phyloP scores from a whole-genome alignment of 257 asterid species.

The Buddleja alternifolia region DNA sequence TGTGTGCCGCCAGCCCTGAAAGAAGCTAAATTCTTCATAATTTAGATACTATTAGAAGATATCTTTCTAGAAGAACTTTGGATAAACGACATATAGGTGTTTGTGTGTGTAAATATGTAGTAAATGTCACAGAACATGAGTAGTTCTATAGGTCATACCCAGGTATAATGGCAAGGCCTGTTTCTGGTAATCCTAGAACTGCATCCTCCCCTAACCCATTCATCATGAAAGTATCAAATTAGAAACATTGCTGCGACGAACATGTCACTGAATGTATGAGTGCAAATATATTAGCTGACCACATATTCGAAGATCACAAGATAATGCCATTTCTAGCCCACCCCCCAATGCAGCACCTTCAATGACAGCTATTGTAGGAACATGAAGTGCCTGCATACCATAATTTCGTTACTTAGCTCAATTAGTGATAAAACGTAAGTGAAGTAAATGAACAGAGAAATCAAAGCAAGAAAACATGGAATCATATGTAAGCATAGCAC shows the following conservation, averaged over 20 bases:
- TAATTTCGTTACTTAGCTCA: slow-evolving; percentile 28
- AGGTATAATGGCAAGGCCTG: slow-evolving; percentile 96
- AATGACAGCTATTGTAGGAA: slow-evolving; percentile 90
- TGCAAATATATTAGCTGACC: slow-evolving; percentile 47
- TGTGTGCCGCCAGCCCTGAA: slow-evolving; percentile 98
- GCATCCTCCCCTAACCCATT: slow-evolving; percentile 76
- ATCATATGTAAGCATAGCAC: slow-evolving; percentile 1
- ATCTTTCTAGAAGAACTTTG: slow-evolving; percentile 13
- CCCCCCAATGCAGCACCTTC: slow-evolving; percentile 97
- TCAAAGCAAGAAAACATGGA: background rate
- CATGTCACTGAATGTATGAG: background rate
- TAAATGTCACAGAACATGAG: background rate
- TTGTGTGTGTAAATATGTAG: background rate
- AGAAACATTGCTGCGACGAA: slow-evolving; percentile 18
- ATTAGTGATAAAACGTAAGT: background rate
- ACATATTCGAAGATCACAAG: slow-evolving; percentile 93
- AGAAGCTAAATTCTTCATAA: slow-evolving; percentile 29
- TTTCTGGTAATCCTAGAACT: slow-evolving; percentile 85
- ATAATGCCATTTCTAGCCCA: slow-evolving; percentile 94
- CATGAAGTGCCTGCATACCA: slow-evolving; percentile 57
- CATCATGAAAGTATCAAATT: slow-evolving; percentile 22
- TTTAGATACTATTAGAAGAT: slow-evolving; percentile 23
- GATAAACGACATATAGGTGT: background rate
- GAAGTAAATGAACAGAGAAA: background rate
- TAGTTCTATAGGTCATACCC: slow-evolving; percentile 54